phyloP scores from a whole-genome alignment of 2,329 filamentous ascomycete genomes.

The Ustulina deusta region DNA sequence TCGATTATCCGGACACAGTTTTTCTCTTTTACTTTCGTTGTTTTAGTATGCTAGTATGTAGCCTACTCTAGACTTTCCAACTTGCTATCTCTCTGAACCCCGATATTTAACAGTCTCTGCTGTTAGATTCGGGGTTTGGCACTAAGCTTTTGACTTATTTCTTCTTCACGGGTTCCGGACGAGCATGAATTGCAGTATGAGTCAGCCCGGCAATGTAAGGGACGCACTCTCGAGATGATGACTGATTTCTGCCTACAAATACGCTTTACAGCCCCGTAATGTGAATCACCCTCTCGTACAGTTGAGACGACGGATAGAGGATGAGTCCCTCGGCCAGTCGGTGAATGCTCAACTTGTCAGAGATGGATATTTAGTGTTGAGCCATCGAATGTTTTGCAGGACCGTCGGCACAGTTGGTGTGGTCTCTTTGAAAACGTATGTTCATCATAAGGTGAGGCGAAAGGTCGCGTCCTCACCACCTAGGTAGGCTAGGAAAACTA shows the following conservation, averaged over 20 bases:
- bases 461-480: too few relatives aligned
- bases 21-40: neutral
- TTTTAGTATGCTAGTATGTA: neutral
- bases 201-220: neutral
- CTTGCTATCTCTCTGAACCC: too few relatives aligned
- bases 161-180: neutral
- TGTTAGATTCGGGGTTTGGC: neutral
- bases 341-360: neutral
- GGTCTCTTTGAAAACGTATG: conserved; percentile 5
- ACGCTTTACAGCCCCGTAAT: neutral
- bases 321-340: neutral
- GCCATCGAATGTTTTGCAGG: neutral
- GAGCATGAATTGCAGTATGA: neutral
- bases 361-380: neutral
- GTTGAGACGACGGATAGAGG: neutral
- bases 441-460: conserved; percentile 11
- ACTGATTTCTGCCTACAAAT: neutral
- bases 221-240: neutral
- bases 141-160: neutral
- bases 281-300: neutral
- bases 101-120: too few relatives aligned
- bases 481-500: too few relatives aligned
- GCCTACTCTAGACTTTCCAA: neutral
- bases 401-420: neutral
- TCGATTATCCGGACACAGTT: neutral